Percentiles rank a stretch among this genome's conserved stretches.
Conservation (phyloP, 352 stramenopile species). For the Nothophytophthora sp. region DNA sequence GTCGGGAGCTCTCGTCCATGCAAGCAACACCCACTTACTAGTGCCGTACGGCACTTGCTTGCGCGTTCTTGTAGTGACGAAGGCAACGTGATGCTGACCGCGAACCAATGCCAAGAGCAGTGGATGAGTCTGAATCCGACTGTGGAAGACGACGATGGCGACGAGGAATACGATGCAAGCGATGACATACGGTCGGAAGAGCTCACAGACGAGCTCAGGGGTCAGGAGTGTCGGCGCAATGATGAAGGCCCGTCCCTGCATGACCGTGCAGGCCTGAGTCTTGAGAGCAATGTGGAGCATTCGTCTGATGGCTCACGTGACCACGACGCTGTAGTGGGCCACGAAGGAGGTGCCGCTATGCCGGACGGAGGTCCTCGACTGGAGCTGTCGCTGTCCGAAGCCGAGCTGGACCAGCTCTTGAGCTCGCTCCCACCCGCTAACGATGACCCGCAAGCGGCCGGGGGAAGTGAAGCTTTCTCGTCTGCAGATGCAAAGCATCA, state of each 20-base stretch:
- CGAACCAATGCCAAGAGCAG: conserved; percentile 54
- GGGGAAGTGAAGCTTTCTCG: background rate
- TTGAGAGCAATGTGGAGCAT: no score
- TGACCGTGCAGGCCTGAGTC: no score
- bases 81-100: conserved; percentile 35
- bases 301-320: background rate
- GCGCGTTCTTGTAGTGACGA: conserved; percentile 5
- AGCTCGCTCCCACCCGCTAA: conserved; percentile 27
- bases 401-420: conserved; percentile 58
- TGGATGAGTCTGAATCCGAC: conserved; percentile 76
- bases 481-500: conserved; percentile 17
- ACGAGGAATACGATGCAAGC: conserved; percentile 9
- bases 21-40: background rate
- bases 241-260: no score
- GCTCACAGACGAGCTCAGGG: background rate
- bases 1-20: no score
- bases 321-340: background rate
- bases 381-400: conserved; percentile 58
- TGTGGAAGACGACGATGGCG: conserved; percentile 34
- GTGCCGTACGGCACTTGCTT: no score
- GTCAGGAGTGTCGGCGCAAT: no score
- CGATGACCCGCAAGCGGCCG: conserved; percentile 2
- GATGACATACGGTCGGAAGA: conserved; percentile 1
- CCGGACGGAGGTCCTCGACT: conserved; percentile 31
- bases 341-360: conserved; percentile 15